Evolutionary conservation across 176 grass and related monocot genomes (phyloP), one percentile per base, ranked within the genome.

Genomic region (Lolium perenne): DNA sequence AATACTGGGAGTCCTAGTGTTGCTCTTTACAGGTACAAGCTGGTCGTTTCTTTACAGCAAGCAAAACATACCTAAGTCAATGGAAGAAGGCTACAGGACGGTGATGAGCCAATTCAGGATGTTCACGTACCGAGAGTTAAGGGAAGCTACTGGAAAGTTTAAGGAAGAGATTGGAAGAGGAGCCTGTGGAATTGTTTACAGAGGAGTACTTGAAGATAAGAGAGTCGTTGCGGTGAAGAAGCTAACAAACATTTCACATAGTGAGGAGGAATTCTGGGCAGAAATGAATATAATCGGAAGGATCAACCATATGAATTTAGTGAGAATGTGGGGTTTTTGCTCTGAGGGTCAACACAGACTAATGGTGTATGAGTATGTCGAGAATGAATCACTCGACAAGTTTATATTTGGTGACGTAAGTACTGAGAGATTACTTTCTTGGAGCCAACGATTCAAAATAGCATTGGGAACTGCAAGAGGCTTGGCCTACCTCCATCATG

Each of bases 141-240:
- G 70, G 81, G 86, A 91, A 83, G 91, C 66, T 12, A 93, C 88
- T 75, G 91, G 86, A 8, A 91, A 89, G 25, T 92, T 92, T 80
- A 97, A 94, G 80, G 89, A 97, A 80, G 92, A 92, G 82, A 89
- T 97, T 63, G 94, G 94, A 80, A 92, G 81, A 81, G 92, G 94
- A 20, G 66, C 76, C 25, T 92, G 90, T 1, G 91, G 91, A 54
- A 84, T 86, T 82, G 91, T 93, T 80, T 95, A 93, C 35, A 85
- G 87, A 79, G 93, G 91, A 61, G 80, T 89, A 32, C 80, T 95
- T 26, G 86, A 95, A 80, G 84, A 93, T 72, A 90, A 93, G 22
- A 74, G 88, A 77, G 81, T 91, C 7, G 83, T 97, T 7, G 92
- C 87, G 0, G 91, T 92, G 53, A 97, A 97, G 90, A 92, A 88